Evolutionary conservation across 2,329 filamentous ascomycete species (phyloP).

Genomic region (Aspergillus versicolor): DNA sequence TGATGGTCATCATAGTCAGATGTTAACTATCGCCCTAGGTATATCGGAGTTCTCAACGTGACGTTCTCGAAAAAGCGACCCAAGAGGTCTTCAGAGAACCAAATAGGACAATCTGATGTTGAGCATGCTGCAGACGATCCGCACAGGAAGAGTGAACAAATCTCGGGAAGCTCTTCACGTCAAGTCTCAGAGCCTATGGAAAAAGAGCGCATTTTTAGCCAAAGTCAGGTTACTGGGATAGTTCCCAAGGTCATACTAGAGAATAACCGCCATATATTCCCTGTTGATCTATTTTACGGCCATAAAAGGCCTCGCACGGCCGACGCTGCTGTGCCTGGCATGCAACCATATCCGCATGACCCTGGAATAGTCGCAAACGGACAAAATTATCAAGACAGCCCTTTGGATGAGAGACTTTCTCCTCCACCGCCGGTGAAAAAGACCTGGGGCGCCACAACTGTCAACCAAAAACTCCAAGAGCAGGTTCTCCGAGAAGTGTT

Average conservation of each 20-base stretch:
- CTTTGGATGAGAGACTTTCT: constrained; percentile 14
- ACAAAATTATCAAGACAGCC: constrained; percentile 9
- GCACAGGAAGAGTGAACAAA: constrained; percentile 14
- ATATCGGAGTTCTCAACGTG: constrained; percentile 95
- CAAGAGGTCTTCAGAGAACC: constrained; percentile 41
- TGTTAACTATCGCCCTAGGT: constrained; percentile 55
- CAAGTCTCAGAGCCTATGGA: constrained; percentile 23
- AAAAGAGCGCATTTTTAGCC: constrained; percentile 60
- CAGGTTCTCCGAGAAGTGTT: constrained; percentile 94
- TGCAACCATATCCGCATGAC: constrained; percentile 23
- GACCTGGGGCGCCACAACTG: constrained; percentile 84
- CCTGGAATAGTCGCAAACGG: constrained; percentile 16
- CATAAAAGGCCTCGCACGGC: constrained; percentile 46
- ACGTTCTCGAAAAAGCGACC: constrained; percentile 82
- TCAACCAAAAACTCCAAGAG: constrained; percentile 83
- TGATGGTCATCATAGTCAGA: neutral
- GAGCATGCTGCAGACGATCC: constrained; percentile 7
- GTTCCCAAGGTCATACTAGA: constrained; percentile 90
- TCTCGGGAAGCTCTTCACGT: constrained; percentile 13
- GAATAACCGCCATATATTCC: constrained; percentile 91
- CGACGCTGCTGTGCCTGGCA: constrained; percentile 25
- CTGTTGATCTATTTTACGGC: constrained; percentile 74
- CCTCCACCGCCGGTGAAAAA: constrained; percentile 41
- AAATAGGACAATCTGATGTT: constrained; percentile 19
- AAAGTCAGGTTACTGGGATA: constrained; percentile 72